Evolutionary conservation across 73 alveolate genomes (phyloP).

Genomic region (Diophrys appendiculata): DNA sequence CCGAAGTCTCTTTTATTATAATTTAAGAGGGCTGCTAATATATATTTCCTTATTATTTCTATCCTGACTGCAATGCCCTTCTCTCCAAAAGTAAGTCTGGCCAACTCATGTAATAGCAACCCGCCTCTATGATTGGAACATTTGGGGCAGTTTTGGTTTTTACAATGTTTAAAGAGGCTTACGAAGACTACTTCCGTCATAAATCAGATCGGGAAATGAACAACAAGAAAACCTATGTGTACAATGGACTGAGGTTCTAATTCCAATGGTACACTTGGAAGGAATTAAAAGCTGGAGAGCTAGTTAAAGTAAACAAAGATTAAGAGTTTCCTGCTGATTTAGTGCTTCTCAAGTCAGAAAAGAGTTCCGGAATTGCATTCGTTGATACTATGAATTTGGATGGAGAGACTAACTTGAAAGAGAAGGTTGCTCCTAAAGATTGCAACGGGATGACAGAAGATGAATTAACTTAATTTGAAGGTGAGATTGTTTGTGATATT

Average conservation of each 20-base stretch:
- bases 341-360: conserved; percentile 42
- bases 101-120: conserved; percentile 25
- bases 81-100: conserved; percentile 72
- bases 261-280: conserved; percentile 46
- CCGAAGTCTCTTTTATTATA: conserved; percentile 76
- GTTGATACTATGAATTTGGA: conserved; percentile 91
- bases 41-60: conserved; percentile 78
- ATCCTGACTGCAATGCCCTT: conserved; percentile 84
- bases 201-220: conserved; percentile 52
- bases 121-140: conserved; percentile 88
- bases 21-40: conserved; percentile 80
- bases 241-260: background rate
- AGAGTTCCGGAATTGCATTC: conserved; percentile 54
- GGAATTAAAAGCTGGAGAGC: conserved; percentile 45
- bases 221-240: conserved; percentile 27
- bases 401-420: conserved; percentile 90
- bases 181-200: conserved; percentile 79
- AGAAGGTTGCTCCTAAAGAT: conserved; percentile 69
- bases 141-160: conserved; percentile 76
- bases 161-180: conserved; percentile 89
- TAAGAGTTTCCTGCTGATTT: conserved; percentile 87
- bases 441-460: conserved; percentile 30
- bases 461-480: conserved; percentile 21
- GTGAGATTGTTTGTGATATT: conserved; percentile 71
- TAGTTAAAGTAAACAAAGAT: conserved; percentile 57